Conservation (phyloP, 169 alveolate genomes). For the Eimeria zaria region DNA sequence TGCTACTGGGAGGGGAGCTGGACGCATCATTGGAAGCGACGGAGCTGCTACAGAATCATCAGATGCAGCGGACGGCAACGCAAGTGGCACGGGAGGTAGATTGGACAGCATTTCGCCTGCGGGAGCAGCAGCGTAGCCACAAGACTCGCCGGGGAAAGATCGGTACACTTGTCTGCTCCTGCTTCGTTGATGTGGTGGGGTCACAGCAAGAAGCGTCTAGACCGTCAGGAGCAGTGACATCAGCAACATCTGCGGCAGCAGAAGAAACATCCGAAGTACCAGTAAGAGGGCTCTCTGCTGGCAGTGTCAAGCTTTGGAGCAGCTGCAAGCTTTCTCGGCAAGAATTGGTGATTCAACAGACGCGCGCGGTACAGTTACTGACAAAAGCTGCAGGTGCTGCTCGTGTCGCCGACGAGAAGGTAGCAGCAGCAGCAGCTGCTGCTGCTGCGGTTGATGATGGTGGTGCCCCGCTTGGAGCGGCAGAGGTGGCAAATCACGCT, state of each 20-base stretch:
- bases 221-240: not conserved
- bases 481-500: not conserved
- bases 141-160: not conserved
- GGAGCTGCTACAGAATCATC: conserved; percentile 10
- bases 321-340: conserved; percentile 44
- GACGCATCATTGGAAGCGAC: conserved; percentile 1
- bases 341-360: conserved; percentile 55
- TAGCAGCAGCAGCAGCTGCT: conserved; percentile 48
- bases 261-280: not conserved
- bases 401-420: conserved; percentile 49
- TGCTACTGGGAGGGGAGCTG: conserved; percentile 47
- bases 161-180: not conserved
- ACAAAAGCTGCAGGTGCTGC: conserved; percentile 48
- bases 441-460: conserved; percentile 16
- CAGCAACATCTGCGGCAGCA: conserved; percentile 25
- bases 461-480: not conserved
- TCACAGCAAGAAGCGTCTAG: not conserved
- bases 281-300: conserved; percentile 15
- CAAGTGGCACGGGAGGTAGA: conserved; percentile 21
- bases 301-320: conserved; percentile 44
- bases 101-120: conserved; percentile 10
- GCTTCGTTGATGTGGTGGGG: conserved; percentile 39
- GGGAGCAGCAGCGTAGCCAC: conserved; percentile 5
- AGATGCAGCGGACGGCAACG: conserved; percentile 24
- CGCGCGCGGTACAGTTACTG: conserved; percentile 70